Evolutionary conservation across 2,329 filamentous ascomycete genomes (phyloP).

Genomic region (Sporothrix variecibatus): DNA sequence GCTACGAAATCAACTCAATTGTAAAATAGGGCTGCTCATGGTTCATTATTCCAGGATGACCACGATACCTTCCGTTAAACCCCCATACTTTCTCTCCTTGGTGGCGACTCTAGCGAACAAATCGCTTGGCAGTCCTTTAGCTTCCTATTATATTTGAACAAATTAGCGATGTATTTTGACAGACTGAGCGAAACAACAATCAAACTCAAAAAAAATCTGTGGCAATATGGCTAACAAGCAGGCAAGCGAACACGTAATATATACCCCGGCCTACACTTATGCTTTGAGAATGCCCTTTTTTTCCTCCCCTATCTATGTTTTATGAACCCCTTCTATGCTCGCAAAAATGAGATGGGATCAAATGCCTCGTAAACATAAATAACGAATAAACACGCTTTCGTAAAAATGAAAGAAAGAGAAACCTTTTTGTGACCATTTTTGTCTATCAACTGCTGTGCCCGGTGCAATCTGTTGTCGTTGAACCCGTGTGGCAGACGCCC

Average conservation of each 20-base stretch:
- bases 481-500: not conserved
- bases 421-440: not conserved
- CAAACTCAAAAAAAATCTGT: not conserved
- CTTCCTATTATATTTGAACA: not conserved
- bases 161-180: not conserved
- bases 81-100: not conserved
- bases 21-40: not conserved
- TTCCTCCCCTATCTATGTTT: not conserved
- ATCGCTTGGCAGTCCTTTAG: not conserved
- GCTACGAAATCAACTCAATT: slow-evolving; percentile 75
- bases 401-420: not conserved
- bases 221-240: not conserved
- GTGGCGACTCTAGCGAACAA: not conserved
- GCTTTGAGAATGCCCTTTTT: not conserved
- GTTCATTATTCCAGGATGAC: not conserved
- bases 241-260: not conserved
- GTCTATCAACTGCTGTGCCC: not conserved
- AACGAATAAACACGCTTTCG: not conserved
- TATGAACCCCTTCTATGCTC: not conserved
- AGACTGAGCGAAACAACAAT: not conserved
- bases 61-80: not conserved
- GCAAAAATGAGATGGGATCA: not conserved
- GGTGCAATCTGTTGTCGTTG: not conserved
- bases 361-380: not conserved
- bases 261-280: not conserved